A percentile compares a stretch with the other conserved stretches of the same genome.
Conservation (phyloP, 139 green algal genomes). For the Parachlorella kessleri region DNA sequence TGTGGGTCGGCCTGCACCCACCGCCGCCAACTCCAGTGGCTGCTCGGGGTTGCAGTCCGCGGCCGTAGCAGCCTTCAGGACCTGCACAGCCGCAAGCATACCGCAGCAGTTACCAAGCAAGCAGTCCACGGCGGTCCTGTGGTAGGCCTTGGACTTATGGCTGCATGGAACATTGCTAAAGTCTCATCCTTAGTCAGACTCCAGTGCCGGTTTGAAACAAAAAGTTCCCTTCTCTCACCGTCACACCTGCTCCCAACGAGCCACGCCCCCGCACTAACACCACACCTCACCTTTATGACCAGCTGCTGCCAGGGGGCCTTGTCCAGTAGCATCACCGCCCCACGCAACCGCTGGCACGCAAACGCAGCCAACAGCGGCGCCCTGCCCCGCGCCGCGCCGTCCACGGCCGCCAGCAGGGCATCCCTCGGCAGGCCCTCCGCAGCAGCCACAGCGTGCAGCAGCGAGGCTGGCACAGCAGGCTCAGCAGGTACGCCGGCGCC, state of each 20-base stretch:
- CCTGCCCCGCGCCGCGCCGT: neutral
- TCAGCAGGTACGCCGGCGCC: neutral
- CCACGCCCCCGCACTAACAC: too few relatives aligned
- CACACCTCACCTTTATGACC: constrained; percentile 9
- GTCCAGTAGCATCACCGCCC: constrained; percentile 5
- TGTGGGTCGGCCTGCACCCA: too few relatives aligned
- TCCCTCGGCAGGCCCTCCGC: neutral
- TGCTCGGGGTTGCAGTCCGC: constrained; percentile 6
- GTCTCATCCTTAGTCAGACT: too few relatives aligned
- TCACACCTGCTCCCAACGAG: neutral
- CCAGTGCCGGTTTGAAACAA: too few relatives aligned
- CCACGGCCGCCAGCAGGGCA: constrained; percentile 10
- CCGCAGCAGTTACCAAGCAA: too few relatives aligned
- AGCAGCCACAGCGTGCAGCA: constrained; percentile 9
- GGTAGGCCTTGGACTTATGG: too few relatives aligned
- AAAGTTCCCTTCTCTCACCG: neutral
- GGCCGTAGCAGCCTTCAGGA: constrained; percentile 8
- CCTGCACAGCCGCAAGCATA: too few relatives aligned
- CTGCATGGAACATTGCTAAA: too few relatives aligned
- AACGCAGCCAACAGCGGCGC: constrained; percentile 12
- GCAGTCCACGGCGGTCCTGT: too few relatives aligned
- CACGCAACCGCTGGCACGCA: constrained; percentile 11
- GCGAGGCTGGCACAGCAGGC: neutral
- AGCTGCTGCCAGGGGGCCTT: constrained; percentile 27
- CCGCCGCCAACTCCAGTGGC: constrained; percentile 23